Percentiles rank a stretch among this genome's conserved stretches.
These are phyloP conservation scores for Trypanosoma brucei DNA, from an alignment of 208 protist species.

Conservation along the genomic window DNA sequence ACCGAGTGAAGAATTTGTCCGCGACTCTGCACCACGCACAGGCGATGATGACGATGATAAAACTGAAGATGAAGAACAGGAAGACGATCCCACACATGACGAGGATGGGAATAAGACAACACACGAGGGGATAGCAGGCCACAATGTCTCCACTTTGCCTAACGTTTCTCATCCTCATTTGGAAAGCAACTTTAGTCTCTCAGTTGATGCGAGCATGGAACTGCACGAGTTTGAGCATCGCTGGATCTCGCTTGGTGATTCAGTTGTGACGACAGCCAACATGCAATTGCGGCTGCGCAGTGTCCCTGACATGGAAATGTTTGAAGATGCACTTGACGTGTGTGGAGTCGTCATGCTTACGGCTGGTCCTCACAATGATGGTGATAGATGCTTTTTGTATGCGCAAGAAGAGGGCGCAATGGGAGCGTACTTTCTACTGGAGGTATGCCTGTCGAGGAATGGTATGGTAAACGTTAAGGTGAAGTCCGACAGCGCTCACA, in stretches of 20 bases:
- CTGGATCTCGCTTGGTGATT: conserved; percentile 20
- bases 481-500: conserved; percentile 29
- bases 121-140: neutral
- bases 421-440: conserved; percentile 30
- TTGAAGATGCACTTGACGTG: conserved; percentile 38
- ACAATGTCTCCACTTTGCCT: neutral
- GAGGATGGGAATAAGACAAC: neutral
- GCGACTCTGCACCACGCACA: neutral
- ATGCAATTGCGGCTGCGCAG: conserved; percentile 13
- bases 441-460: conserved; percentile 25
- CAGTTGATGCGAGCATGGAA: conserved; percentile 33
- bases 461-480: conserved; percentile 29
- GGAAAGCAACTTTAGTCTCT: conserved; percentile 9
- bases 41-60: conserved; percentile 7
- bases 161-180: too few species aligned
- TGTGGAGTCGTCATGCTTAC: conserved; percentile 48
- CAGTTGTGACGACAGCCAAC: conserved; percentile 9
- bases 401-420: conserved; percentile 28
- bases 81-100: conserved; percentile 12
- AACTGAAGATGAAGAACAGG: conserved; percentile 18
- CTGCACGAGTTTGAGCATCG: conserved; percentile 37
- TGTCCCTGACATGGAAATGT: conserved; percentile 14
- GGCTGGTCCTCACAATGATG: conserved; percentile 33
- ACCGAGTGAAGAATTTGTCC: conserved; percentile 39
- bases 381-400: conserved; percentile 46